Base-by-base conservation (phyloP, 1,284 basidiomycete genomes). In the Cryptococcus sp. region DNA sequence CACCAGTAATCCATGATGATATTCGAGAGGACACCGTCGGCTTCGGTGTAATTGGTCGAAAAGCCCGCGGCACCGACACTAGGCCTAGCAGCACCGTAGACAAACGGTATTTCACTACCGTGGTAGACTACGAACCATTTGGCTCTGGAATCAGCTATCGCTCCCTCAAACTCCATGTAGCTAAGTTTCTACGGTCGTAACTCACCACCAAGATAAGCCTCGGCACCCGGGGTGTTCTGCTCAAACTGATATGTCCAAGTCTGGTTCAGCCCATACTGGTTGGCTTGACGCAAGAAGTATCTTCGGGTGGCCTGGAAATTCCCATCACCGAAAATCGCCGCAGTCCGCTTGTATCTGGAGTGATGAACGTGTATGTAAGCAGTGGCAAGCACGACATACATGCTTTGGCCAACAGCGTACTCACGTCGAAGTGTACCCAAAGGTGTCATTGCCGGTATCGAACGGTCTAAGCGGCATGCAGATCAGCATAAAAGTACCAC, bases 361-460 rank as follows among this genome's bases (percentile, higher is more conserved):
- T 15, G 8, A 44, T 44, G 15, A 43, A 44, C 15, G 41, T 44
- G n/a, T 25, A 17, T 7, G 50, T 52, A 22, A 43, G 41, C 41
- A 2, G 29, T 34, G 29, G 2, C 2, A 7, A 44, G 41, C 41
- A 44, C 41, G 11, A 40, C n/a, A 6, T 44, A n/a, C 48, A 39
- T 48, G 22, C 3, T 8, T 4, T 15, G 10, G n/a, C 23, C 25
- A 19, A 11, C 20, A 23, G 11, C 19, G 38, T 5, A 54, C 52
- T 51, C 46, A 64, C 54, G 46, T 29, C 37, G 65, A 54, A 15
- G 46, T 6, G 5, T 63, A 50, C 1, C 71, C 70, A 46, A 74
- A 76, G 0, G 72, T 74, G 43, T 74, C 55, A 57, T 73, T 74
- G 25, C 75, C 76, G 1, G 73, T 74, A 20, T 59, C 66, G 57